Conservation (phyloP, 2,329 filamentous ascomycete genomes). For the Fusarium ramigenum region DNA sequence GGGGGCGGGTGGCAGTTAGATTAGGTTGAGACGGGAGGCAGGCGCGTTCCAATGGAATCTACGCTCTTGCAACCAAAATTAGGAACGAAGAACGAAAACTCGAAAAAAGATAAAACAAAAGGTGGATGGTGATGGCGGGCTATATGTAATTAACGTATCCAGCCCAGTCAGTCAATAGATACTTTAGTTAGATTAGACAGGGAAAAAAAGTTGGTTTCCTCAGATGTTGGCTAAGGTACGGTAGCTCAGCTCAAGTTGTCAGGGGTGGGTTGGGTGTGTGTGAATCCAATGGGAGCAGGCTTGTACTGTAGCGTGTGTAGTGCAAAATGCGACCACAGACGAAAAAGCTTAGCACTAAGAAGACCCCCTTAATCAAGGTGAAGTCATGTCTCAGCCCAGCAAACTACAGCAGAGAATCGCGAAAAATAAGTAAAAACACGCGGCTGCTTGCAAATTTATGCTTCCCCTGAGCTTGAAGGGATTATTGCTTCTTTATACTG, state of each 20-base stretch:
- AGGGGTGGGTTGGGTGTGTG: conserved; percentile 27
- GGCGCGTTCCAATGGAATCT: conserved; percentile 17
- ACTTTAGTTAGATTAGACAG: neutral
- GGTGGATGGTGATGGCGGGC: neutral
- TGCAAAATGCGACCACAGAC: conserved; percentile 8
- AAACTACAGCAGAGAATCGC: neutral
- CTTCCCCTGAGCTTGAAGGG: neutral
- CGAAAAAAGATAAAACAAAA: neutral
- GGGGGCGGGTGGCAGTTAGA: conserved; percentile 32
- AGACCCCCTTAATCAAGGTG: conserved; percentile 31
- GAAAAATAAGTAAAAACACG: neutral
- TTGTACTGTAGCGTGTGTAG: neutral
- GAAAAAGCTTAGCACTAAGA: conserved; percentile 29
- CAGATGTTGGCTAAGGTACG: conserved; percentile 9
- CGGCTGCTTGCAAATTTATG: neutral
- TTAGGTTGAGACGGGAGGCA: conserved; percentile 29
- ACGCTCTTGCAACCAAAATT: neutral
- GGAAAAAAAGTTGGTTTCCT: conserved; percentile 32
- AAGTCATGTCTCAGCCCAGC: conserved; percentile 46
- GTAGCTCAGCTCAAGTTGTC: conserved; percentile 28
- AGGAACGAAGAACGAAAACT: conserved; percentile 16
- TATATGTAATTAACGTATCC: conserved; percentile 34
- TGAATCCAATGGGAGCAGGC: conserved; percentile 10
- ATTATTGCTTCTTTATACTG: neutral
- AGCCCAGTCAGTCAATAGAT: neutral